Evolutionary conservation across 2,329 filamentous ascomycete species (phyloP), one percentile per base, ranked within the genome.

Genomic region (Penicillium sp.): DNA sequence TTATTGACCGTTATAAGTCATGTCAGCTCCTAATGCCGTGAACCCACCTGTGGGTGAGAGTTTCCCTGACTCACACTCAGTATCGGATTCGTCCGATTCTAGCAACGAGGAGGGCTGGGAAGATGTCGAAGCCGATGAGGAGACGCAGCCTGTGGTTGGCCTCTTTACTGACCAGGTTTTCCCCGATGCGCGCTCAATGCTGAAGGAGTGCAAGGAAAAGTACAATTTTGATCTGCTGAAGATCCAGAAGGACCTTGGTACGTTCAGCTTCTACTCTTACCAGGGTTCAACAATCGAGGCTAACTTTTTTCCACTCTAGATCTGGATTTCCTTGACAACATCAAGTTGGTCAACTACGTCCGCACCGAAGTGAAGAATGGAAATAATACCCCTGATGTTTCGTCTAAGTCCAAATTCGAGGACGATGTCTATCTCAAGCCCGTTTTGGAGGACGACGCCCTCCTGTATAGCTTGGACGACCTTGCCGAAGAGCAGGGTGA

Each of bases 401-500:
- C 90, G 55, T 80, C 84, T 3, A 77, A 78, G 35, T 76, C 79
- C 2, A 79, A 85, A 26, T 86, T 97, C 59, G 81, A 85, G n/a
- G 84, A 91, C 58, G 93, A 97, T 61, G 81, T 83, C 61, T 95
- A 87, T 68, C 80, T 99, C 56, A 88, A 89, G 69, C 94, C 94
- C 0, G 87, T 91, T 4, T 76, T 99, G 8, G 88, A 94, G 56
- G 91, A 97, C 63, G 94, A 99, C 71, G 89, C 92, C 4, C 78
- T 97, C 50, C 84, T 99, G 31, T 91, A 95, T 69, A 89, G 84
- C 53, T 80, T 99, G 19, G 93, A 96, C 61, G 94, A 97, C 59
- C 78, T 96, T 10, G 75, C 79, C 36, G 73, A 79, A 28, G 73
- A 75, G 12, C 65, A 74, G 16, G 71, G 66, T 2, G 62, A 62